Evolutionary conservation across 768 basidiomycete species (phyloP).

Genomic region (Ramaria rubella): DNA sequence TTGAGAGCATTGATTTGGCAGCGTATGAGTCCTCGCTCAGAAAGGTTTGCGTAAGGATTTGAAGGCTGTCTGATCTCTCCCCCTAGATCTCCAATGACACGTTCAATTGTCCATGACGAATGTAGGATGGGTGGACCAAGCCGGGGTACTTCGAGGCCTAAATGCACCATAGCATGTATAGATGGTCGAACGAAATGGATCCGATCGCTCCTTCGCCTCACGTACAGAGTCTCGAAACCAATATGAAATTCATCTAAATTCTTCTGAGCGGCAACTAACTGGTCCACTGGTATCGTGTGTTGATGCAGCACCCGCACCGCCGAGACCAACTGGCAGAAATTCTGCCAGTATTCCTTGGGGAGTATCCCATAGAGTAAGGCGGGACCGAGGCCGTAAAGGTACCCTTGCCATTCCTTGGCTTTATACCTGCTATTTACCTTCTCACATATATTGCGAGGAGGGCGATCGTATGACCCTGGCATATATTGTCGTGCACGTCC

Average conservation of each 20-base stretch:
- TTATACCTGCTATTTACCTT: no score
- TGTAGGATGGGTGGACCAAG: no score
- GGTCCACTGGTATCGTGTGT: background rate
- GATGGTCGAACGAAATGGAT: slow-evolving; percentile 1
- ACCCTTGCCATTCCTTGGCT: no score
- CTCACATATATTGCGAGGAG: slow-evolving; percentile 34
- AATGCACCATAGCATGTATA: slow-evolving; percentile 2
- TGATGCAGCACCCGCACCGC: background rate
- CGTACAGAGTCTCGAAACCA: background rate
- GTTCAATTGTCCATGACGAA: background rate
- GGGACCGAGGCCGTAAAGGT: slow-evolving; percentile 27
- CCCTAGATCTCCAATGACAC: background rate
- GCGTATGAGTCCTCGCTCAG: slow-evolving; percentile 19
- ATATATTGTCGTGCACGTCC: no score
- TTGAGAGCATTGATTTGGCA: slow-evolving; percentile 20
- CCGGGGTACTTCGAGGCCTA: background rate
- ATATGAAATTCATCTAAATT: background rate
- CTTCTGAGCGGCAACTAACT: background rate
- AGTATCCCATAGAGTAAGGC: slow-evolving; percentile 24
- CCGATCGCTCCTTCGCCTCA: background rate
- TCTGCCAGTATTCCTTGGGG: slow-evolving; percentile 16
- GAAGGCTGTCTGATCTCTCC: background rate
- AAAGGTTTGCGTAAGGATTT: no score
- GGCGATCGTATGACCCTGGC: slow-evolving; percentile 37
- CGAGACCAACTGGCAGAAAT: slow-evolving; percentile 15